These are phyloP conservation scores for Macrocybe gigantea DNA, from an alignment of 768 basidiomycete genomes.

Conservation along the genomic window DNA sequence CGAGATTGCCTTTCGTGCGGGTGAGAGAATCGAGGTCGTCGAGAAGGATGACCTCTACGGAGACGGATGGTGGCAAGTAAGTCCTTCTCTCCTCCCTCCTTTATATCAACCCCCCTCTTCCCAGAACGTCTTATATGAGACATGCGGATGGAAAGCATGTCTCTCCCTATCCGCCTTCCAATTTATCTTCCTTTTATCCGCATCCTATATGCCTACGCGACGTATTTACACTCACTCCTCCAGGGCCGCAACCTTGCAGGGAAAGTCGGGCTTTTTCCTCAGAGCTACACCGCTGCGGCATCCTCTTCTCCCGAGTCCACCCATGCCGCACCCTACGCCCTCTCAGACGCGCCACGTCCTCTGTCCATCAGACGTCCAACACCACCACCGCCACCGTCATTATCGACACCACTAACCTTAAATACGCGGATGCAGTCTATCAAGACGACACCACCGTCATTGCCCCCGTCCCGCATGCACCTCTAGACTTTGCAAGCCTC, in stretches of 20 bases:
- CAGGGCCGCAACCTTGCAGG: slow-evolving; percentile 84
- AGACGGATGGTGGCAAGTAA: slow-evolving; percentile 91
- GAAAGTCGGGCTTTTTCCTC: slow-evolving; percentile 86
- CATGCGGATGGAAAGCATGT: not conserved
- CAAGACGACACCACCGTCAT: slow-evolving; percentile 16
- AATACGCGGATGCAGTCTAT: slow-evolving; percentile 20
- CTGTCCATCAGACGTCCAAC: slow-evolving; percentile 42
- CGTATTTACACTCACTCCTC: slow-evolving; percentile 7
- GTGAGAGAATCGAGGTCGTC: slow-evolving; percentile 83
- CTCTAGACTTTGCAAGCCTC: slow-evolving; percentile 17
- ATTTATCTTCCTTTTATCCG: not conserved
- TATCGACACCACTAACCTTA: no score
- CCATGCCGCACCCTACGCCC: slow-evolving; percentile 19
- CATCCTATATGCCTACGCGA: not conserved
- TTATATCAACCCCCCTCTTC: not conserved
- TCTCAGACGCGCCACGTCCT: slow-evolving; percentile 11
- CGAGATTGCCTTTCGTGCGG: slow-evolving; percentile 80
- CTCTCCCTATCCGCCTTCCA: not conserved
- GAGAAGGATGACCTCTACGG: slow-evolving; percentile 91
- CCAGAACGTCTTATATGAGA: not conserved
- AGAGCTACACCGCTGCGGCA: slow-evolving; percentile 72
- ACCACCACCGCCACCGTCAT: slow-evolving; percentile 26
- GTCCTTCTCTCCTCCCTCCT: slow-evolving; percentile 13
- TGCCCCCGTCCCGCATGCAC: slow-evolving; percentile 31
- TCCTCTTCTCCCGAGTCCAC: slow-evolving; percentile 31